A percentile compares a stretch with the other conserved stretches of the same genome.
Evolutionary conservation across 345 rosid genomes (phyloP).

Genomic region (Eucalyptus curtisii): DNA sequence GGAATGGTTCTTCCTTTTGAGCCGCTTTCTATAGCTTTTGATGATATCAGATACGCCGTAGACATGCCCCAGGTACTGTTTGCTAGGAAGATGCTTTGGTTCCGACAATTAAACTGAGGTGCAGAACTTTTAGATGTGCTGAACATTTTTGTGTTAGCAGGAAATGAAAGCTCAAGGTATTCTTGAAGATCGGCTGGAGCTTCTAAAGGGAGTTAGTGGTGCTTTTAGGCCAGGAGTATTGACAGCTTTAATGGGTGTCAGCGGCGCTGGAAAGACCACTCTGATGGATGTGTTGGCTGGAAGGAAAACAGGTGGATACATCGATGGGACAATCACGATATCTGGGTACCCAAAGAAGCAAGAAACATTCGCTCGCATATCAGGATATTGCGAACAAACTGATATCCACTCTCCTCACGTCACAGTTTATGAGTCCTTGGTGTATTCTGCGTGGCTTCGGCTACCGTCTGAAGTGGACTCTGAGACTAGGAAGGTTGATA

Average conservation of each 20-base stretch:
- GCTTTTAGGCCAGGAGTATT: conserved; percentile 63
- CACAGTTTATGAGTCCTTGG: conserved; percentile 48
- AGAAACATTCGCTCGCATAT: conserved; percentile 56
- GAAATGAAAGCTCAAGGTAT: conserved; percentile 56
- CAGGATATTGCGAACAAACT: conserved; percentile 68
- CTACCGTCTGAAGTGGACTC: conserved; percentile 47
- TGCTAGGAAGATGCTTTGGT: not conserved
- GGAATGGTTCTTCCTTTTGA: conserved; percentile 71
- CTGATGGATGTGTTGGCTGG: conserved; percentile 71
- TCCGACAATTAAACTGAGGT: not conserved
- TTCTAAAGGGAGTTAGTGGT: conserved; percentile 54
- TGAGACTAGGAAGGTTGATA: conserved; percentile 38
- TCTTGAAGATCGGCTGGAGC: conserved; percentile 31
- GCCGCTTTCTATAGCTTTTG: conserved; percentile 43
- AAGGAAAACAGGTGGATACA: conserved; percentile 64
- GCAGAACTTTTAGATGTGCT: not conserved
- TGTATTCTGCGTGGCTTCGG: conserved; percentile 62
- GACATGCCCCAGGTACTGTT: conserved; percentile 22
- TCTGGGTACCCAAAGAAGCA: conserved; percentile 64
- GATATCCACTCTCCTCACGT: conserved; percentile 67
- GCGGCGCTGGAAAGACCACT: conserved; percentile 73
- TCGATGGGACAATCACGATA: conserved; percentile 33
- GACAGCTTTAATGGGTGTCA: conserved; percentile 61
- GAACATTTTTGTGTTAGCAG: conserved; percentile 3
- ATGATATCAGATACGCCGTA: conserved; percentile 45